A percentile compares a stretch with the other conserved stretches of the same genome.
These are phyloP conservation scores for Populus pruinosa DNA, from an alignment of 345 rosid species.

Conservation along the genomic window DNA sequence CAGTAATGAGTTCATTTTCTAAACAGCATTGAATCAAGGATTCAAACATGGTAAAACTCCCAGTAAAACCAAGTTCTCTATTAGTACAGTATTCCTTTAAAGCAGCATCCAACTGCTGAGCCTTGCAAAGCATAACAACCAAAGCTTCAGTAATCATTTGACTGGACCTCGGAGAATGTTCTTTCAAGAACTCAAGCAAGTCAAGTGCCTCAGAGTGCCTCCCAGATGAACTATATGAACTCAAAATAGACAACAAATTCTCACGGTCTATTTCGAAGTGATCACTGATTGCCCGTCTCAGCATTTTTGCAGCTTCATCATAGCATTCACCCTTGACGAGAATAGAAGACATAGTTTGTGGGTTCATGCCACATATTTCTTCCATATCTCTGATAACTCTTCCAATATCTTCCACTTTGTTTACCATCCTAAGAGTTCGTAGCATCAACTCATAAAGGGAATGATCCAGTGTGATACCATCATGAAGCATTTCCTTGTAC, in stretches of 20 bases:
- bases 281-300: constrained; percentile 52
- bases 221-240: constrained; percentile 72
- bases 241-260: constrained; percentile 60
- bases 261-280: constrained; percentile 55
- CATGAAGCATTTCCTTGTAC: constrained; percentile 64
- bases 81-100: constrained; percentile 55
- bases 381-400: constrained; percentile 70
- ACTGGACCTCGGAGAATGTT: constrained; percentile 43
- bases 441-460: constrained; percentile 56
- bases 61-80: constrained; percentile 39
- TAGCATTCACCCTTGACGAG: constrained; percentile 85
- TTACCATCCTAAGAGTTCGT: constrained; percentile 48
- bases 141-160: constrained; percentile 62
- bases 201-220: constrained; percentile 74
- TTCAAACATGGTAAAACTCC: constrained; percentile 61
- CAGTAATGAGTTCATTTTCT: constrained; percentile 50
- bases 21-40: constrained; percentile 67
- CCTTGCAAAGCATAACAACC: constrained; percentile 69
- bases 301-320: constrained; percentile 69
- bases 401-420: constrained; percentile 50
- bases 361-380: constrained; percentile 57
- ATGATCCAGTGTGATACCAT: constrained; percentile 54
- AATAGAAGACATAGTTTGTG: constrained; percentile 55
- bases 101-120: constrained; percentile 58
- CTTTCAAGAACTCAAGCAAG: constrained; percentile 69